Evolutionary conservation across 192 early-diverging fungal species (phyloP), one percentile per base, ranked within the genome.

Genomic region (Tieghemiomyces parasiticus): DNA sequence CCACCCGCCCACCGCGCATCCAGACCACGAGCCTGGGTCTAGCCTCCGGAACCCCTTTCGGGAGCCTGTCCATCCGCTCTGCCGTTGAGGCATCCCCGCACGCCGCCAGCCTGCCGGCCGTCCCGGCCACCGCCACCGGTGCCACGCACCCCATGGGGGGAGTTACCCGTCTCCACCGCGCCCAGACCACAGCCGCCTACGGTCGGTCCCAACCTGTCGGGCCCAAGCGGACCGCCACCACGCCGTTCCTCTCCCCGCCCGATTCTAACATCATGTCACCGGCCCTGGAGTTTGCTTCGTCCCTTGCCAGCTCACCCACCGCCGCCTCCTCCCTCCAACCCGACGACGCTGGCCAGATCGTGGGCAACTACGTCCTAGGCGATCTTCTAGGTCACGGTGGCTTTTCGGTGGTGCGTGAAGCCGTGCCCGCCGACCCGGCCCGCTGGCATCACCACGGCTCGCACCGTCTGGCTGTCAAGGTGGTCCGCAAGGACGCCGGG

Each of bases 371-470:
- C 60, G 65, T 81, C 3, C 68, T 92, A 35, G 81, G 80, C 46
- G 73, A 71, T 33, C 64, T 83, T 14, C 78, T 92, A 63, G 89
- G 87, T 12, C 69, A 73, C 35, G 89, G 89, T 29, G 82, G 85
- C 26, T 92, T 88, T 60, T 85, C 85, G 10, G 64, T 75, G 28
- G 89, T 92, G 12, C 80, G 81, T 52, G 80, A 86, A 62, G 89
- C 78, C n/a, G 69, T 46, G 51, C 67, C 67, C 46, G 73, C 76
- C 9, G 71, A 69, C 30, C 66, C 73, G 55, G 54, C 50, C 16
- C n/a, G n/a, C n/a, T n/a, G n/a, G n/a, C n/a, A n/a, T n/a, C 64
- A 65, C 24, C 67, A 61, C 10, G 24, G n/a, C 10, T 22, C 65
- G n/a, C 63, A 73, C 54, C 73, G 63, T 45, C 78, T 83, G 1